phyloP scores from a whole-genome alignment of 1,284 basidiomycete species.

The Ceratobasidium theobromae region DNA sequence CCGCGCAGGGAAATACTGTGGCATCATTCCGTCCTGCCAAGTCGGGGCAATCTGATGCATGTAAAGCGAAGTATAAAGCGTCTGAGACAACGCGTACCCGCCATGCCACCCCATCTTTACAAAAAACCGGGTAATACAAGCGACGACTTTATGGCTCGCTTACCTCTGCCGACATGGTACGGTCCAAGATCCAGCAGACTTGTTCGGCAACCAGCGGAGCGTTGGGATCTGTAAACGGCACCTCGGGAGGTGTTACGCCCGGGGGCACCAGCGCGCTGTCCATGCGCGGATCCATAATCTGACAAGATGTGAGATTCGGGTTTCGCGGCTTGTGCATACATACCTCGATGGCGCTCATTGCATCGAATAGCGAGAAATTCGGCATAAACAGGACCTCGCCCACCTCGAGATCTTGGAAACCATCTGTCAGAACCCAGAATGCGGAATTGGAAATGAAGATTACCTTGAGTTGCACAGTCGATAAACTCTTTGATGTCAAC shows the following conservation, averaged over 20 bases:
- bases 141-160: constrained; percentile 34
- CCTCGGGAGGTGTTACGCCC: constrained; percentile 55
- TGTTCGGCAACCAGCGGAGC: constrained; percentile 68
- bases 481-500: constrained; percentile 62
- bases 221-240: constrained; percentile 61
- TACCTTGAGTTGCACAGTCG: constrained; percentile 58
- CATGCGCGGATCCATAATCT: constrained; percentile 89
- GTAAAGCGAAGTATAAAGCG: constrained; percentile 80
- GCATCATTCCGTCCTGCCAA: background rate
- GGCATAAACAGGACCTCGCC: constrained; percentile 69
- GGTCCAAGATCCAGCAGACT: constrained; percentile 85
- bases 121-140: no score
- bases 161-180: constrained; percentile 79
- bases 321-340: background rate
- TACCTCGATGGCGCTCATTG: constrained; percentile 89
- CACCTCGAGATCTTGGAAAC: constrained; percentile 66
- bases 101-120: constrained; percentile 82
- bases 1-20: constrained; percentile 28
- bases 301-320: background rate
- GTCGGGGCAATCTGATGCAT: constrained; percentile 60
- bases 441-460: no score
- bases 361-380: constrained; percentile 73
- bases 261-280: constrained; percentile 54
- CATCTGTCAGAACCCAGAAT: no score
- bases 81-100: constrained; percentile 82